phyloP scores from a whole-genome alignment of 2,329 filamentous ascomycete genomes.

The Xylariales sp. region DNA sequence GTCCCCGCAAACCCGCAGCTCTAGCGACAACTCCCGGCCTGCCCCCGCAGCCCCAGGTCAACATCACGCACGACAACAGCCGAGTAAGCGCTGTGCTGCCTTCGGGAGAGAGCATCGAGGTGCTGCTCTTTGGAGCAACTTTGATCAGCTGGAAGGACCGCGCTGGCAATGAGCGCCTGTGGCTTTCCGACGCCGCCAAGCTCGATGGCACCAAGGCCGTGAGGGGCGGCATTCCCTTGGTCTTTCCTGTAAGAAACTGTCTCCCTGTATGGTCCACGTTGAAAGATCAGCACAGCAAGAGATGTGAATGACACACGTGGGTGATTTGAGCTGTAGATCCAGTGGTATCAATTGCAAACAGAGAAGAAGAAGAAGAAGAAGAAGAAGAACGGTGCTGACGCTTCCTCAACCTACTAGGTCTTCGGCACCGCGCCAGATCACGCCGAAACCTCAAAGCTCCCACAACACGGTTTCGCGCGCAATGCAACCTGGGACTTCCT shows the following conservation, averaged over 20 bases:
- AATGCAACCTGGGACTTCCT: constrained; percentile 90
- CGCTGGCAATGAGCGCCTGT: constrained; percentile 75
- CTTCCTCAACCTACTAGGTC: too few relatives aligned
- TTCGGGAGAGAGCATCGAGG: constrained; percentile 78
- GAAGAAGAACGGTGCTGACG: too few relatives aligned
- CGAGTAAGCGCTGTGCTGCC: constrained; percentile 77
- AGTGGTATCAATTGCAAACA: too few relatives aligned
- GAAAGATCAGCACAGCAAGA: too few relatives aligned
- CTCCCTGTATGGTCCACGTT: too few relatives aligned
- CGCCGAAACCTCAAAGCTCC: constrained; percentile 71
- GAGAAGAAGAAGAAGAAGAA: too few relatives aligned
- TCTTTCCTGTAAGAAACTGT: constrained; percentile 70
- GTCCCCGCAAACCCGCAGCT: constrained; percentile 76
- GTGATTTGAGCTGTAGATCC: too few relatives aligned
- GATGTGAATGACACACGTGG: too few relatives aligned
- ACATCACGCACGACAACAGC: constrained; percentile 65
- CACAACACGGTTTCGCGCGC: constrained; percentile 94
- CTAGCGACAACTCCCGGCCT: constrained; percentile 70
- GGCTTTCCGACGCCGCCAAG: constrained; percentile 73
- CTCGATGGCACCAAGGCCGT: constrained; percentile 88
- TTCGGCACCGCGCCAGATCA: constrained; percentile 80
- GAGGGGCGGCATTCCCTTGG: constrained; percentile 84
- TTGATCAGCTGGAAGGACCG: constrained; percentile 90
- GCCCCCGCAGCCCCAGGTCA: constrained; percentile 72
- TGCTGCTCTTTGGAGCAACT: constrained; percentile 89